These are phyloP conservation scores for Gossypium armourianum DNA, from an alignment of 441 rosid genomes.

Conservation along the genomic window DNA sequence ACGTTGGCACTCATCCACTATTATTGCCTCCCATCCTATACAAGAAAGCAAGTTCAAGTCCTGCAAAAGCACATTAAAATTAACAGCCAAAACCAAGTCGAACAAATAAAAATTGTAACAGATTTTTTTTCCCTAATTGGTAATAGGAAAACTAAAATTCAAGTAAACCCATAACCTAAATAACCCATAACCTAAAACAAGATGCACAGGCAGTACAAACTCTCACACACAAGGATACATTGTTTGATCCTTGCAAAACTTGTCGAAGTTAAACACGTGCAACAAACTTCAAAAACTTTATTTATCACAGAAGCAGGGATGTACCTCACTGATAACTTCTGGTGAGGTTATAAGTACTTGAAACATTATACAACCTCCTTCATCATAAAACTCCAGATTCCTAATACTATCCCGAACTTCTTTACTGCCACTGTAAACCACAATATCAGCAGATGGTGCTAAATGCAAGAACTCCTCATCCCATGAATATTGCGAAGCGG, in stretches of 20 bases:
- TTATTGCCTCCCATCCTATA: constrained; percentile 40
- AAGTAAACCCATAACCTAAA: not conserved
- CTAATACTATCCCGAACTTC: constrained; percentile 30
- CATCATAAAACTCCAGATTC: constrained; percentile 33
- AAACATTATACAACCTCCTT: constrained; percentile 35
- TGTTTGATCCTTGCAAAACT: not conserved
- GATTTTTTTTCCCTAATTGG: not conserved
- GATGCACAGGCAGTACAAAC: not conserved
- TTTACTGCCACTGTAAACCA: constrained; percentile 38
- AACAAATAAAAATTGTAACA: not conserved
- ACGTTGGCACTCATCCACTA: constrained; percentile 44
- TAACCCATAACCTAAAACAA: not conserved
- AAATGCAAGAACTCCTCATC: constrained; percentile 35
- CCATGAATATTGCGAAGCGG: constrained; percentile 37
- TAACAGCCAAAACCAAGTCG: not conserved
- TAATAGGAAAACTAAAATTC: not conserved
- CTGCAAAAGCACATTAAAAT: constrained; percentile 29
- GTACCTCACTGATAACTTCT: constrained; percentile 45
- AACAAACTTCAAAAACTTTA: not conserved
- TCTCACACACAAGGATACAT: not conserved
- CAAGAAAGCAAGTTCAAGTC: constrained; percentile 28
- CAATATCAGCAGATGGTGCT: constrained; percentile 31
- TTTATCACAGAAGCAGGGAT: constrained; percentile 7
- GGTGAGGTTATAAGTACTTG: constrained; percentile 42
- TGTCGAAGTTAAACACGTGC: not conserved